phyloP scores from a whole-genome alignment of 1,284 basidiomycete species.

The Violaceomyces palustris region DNA sequence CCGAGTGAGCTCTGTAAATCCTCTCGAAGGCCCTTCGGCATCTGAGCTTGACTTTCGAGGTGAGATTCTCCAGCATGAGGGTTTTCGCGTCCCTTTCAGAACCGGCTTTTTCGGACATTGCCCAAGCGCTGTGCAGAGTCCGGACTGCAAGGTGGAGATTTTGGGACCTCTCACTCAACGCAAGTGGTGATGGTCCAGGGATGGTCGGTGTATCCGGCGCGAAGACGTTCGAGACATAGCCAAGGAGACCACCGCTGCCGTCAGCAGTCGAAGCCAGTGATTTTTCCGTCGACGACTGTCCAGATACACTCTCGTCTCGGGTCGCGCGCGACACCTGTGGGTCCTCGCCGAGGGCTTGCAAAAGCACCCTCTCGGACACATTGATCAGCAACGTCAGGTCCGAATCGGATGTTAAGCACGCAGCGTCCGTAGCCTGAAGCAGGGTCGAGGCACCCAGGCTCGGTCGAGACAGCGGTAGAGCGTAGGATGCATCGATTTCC shows the following conservation, averaged over 20 bases:
- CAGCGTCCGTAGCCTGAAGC: slow-evolving; percentile 10
- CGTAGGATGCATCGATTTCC: slow-evolving; percentile 56
- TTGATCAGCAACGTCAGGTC: slow-evolving; percentile 35
- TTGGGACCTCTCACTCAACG: slow-evolving; percentile 2
- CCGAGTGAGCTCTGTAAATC: slow-evolving; percentile 72
- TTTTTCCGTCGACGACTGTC: background rate
- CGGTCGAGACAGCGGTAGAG: slow-evolving; percentile 30
- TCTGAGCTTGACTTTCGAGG: slow-evolving; percentile 12
- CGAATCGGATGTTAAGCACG: slow-evolving; percentile 22
- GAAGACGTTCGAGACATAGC: slow-evolving; percentile 41
- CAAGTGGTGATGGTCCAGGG: background rate
- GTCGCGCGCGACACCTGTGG: background rate
- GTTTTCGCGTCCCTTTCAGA: slow-evolving; percentile 15
- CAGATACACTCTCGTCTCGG: background rate
- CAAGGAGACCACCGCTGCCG: slow-evolving; percentile 16
- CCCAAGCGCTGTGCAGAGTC: slow-evolving; percentile 35
- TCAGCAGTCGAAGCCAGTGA: background rate
- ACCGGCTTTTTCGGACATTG: slow-evolving; percentile 4
- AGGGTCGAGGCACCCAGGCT: slow-evolving; percentile 22
- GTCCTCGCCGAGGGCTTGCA: slow-evolving; percentile 8
- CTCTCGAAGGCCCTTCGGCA: slow-evolving; percentile 62
- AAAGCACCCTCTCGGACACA: slow-evolving; percentile 26
- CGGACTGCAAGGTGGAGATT: slow-evolving; percentile 17
- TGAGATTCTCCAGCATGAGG: slow-evolving; percentile 22
- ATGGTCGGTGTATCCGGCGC: slow-evolving; percentile 5